These are phyloP conservation scores for Sphenostylis stenocarpa DNA, from an alignment of 306 rosid genomes.

Conservation along the genomic window DNA sequence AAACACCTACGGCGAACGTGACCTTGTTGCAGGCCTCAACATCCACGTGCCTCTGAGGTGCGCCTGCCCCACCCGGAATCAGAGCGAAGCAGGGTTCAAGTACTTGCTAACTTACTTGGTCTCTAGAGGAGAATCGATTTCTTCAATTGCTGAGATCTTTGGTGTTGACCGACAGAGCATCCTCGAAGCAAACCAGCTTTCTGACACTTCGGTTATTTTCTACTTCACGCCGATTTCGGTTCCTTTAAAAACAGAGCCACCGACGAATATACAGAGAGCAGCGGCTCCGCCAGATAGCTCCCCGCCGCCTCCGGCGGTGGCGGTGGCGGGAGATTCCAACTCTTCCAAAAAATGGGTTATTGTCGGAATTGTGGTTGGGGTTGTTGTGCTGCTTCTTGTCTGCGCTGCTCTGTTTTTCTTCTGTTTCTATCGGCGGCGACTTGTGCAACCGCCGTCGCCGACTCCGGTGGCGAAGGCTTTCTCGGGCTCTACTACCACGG, in stretches of 20 bases:
- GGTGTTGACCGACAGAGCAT: conserved; percentile 33
- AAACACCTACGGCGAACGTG: conserved; percentile 3
- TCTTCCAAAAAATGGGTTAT: conserved; percentile 54
- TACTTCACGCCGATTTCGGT: conserved; percentile 56
- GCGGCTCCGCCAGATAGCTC: conserved; percentile 22
- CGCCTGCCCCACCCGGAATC: conserved; percentile 59
- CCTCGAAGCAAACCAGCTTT: conserved; percentile 51
- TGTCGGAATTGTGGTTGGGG: conserved; percentile 52
- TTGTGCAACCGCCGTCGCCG: not conserved
- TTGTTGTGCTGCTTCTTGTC: conserved; percentile 31
- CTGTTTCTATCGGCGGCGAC: conserved; percentile 22
- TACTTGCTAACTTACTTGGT: conserved; percentile 55
- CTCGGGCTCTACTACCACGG: conserved; percentile 4
- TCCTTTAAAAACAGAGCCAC: conserved; percentile 54
- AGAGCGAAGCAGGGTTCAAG: conserved; percentile 44
- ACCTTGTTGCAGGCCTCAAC: conserved; percentile 17
- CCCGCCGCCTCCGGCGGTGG: not conserved
- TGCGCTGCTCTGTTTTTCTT: conserved; percentile 24
- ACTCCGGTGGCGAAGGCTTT: not conserved
- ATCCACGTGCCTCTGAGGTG: conserved; percentile 64
- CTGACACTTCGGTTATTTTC: not conserved
- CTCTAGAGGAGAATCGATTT: conserved; percentile 16
- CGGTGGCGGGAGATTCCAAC: not conserved
- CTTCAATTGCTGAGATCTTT: conserved; percentile 41
- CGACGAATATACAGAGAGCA: not conserved